A percentile compares a stretch with the other conserved stretches of the same genome.
These are phyloP conservation scores for Ogataea pignaliae DNA, from an alignment of 805 yeast genomes.

Conservation along the genomic window DNA sequence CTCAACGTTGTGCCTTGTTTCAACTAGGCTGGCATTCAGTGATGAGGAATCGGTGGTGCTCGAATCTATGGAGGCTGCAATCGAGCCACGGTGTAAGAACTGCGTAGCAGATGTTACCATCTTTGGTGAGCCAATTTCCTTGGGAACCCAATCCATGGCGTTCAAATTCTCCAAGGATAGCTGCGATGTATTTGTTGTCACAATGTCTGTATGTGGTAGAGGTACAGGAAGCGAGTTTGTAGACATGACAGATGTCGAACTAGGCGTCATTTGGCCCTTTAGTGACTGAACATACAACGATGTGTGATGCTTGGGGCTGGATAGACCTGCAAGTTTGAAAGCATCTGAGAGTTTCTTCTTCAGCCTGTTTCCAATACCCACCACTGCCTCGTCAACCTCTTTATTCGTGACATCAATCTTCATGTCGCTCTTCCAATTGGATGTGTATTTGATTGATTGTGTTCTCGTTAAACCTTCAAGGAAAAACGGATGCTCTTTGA, in stretches of 20 bases:
- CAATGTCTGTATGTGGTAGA: not conserved
- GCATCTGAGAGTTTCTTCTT: conserved; percentile 47
- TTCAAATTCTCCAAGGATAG: too few species aligned
- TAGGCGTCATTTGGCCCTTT: conserved; percentile 10
- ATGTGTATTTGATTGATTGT: conserved; percentile 24
- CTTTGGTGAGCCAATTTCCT: not conserved
- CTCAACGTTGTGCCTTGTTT: conserved; percentile 19
- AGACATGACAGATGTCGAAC: conserved; percentile 9
- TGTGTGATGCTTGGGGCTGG: conserved; percentile 11
- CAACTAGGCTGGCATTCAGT: conserved; percentile 18
- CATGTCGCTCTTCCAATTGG: conserved; percentile 28
- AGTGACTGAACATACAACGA: conserved; percentile 13
- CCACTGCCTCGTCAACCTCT: conserved; percentile 73
- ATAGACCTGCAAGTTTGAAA: conserved; percentile 16
- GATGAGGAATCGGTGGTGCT: conserved; percentile 29
- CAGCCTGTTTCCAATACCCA: conserved; percentile 72
- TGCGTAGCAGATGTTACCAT: not conserved
- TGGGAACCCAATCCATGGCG: not conserved
- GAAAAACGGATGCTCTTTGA: conserved; percentile 72
- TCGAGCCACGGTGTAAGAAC: conserved; percentile 10
- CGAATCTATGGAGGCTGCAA: conserved; percentile 21
- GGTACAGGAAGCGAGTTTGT: conserved; percentile 12
- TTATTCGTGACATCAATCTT: conserved; percentile 58
- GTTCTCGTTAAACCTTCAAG: conserved; percentile 25
- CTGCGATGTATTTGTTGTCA: not conserved